phyloP scores from a whole-genome alignment of 345 rosid genomes.

The Bretschneidera sinensis region DNA sequence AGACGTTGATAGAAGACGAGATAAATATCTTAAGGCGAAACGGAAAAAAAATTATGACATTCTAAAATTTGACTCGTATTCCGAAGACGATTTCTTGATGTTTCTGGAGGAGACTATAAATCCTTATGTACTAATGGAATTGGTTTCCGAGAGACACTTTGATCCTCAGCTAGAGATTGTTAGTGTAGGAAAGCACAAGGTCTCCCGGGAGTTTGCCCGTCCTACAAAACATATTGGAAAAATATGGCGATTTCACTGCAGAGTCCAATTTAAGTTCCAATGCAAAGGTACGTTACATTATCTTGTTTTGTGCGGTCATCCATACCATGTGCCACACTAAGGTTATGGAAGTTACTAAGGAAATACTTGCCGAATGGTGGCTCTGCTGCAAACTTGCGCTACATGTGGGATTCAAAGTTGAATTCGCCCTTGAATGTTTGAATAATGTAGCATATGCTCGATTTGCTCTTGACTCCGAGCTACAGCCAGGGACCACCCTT shows the following conservation, averaged over 20 bases:
- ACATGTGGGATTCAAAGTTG: not conserved
- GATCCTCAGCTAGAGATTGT: not conserved
- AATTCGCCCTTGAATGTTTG: not conserved
- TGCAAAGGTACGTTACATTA: not conserved
- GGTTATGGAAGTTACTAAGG: not conserved
- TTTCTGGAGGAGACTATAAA: too few relatives aligned
- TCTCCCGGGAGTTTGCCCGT: not conserved
- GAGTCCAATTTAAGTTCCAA: not conserved
- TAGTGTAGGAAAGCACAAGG: not conserved
- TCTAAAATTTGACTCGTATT: too few relatives aligned
- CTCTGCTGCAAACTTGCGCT: not conserved
- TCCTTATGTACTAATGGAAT: too few relatives aligned
- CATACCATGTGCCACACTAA: not conserved
- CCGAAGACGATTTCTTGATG: not conserved
- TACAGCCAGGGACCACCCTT: not conserved
- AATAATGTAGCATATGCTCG: not conserved
- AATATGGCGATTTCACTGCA: not conserved
- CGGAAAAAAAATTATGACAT: too few relatives aligned
- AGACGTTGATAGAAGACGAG: not conserved
- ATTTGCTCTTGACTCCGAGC: not conserved
- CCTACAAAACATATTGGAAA: not conserved
- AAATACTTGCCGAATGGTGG: not conserved
- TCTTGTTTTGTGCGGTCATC: not conserved
- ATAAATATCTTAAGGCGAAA: too few relatives aligned
- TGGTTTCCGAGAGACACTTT: not conserved